A percentile compares a stretch with the other conserved stretches of the same genome.
Evolutionary conservation across 768 basidiomycete species (phyloP).

Genomic region (Kwoniella europaea): DNA sequence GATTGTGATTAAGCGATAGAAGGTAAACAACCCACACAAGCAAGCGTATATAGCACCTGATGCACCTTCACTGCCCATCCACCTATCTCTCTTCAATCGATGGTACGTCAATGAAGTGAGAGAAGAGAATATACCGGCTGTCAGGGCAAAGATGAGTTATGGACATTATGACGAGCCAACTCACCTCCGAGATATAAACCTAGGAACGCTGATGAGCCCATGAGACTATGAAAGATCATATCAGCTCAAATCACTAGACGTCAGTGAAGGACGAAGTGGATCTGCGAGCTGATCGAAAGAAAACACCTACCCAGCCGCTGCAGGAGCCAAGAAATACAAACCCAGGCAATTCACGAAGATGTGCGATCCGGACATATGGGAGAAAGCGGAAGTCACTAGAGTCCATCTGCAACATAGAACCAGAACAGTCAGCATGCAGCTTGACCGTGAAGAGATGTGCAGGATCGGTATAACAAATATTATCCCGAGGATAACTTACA

Average conservation of each 20-base stretch:
- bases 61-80: slow-evolving; percentile 53
- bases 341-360: slow-evolving; percentile 56
- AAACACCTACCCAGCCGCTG: slow-evolving; percentile 39
- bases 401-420: slow-evolving; percentile 42
- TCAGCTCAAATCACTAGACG: not conserved
- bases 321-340: slow-evolving; percentile 55
- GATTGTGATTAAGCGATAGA: not conserved
- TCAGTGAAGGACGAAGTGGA: no score
- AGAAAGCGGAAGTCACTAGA: slow-evolving; percentile 52
- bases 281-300: not conserved
- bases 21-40: slow-evolving; percentile 26
- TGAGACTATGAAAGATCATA: slow-evolving; percentile 24
- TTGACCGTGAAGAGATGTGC: not conserved
- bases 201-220: slow-evolving; percentile 54
- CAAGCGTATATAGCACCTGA: slow-evolving; percentile 56
- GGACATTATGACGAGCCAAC: not conserved
- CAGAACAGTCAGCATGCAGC: not conserved
- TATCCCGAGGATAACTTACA: slow-evolving; percentile 31
- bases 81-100: slow-evolving; percentile 33
- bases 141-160: not conserved
- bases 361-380: slow-evolving; percentile 50
- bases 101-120: slow-evolving; percentile 49
- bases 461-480: not conserved
- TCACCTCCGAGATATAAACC: slow-evolving; percentile 55
- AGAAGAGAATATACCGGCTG: slow-evolving; percentile 49